Percentiles rank a stretch among this genome's conserved stretches.
Conservation (phyloP, 495 filamentous ascomycete genomes). For the Talaromyces thailandensis region DNA sequence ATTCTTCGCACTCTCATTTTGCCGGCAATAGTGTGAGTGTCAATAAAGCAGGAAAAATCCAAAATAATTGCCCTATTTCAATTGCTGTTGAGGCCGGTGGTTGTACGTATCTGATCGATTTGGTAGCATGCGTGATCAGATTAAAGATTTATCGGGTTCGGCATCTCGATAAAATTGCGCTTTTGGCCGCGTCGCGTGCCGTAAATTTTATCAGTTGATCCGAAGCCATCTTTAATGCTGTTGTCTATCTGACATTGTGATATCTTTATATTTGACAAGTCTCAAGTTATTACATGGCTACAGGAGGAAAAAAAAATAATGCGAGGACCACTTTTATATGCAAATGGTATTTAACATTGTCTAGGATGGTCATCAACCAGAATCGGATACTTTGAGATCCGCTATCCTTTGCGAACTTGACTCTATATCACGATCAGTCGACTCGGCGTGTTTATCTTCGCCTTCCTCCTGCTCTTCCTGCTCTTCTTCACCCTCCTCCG, state of each 20-base stretch:
- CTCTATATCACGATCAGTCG: slow-evolving; percentile 23
- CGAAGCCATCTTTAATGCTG: too few relatives aligned
- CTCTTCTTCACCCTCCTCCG: slow-evolving; percentile 12
- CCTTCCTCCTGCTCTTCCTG: slow-evolving; percentile 15
- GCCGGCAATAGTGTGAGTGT: neutral
- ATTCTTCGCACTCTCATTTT: neutral
- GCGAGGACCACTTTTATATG: neutral
- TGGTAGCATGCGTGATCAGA: neutral
- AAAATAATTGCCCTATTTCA: neutral
- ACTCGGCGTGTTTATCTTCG: slow-evolving; percentile 7
- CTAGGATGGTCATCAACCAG: neutral
- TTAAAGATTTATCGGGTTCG: slow-evolving; percentile 8
- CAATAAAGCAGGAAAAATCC: neutral
- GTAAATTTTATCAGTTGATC: slow-evolving; percentile 12
- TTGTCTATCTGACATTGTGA: too few relatives aligned
- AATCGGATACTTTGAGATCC: slow-evolving; percentile 26
- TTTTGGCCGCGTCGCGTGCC: slow-evolving; percentile 31
- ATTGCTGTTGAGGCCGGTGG: neutral
- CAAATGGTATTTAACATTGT: neutral
- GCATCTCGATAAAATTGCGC: slow-evolving; percentile 18
- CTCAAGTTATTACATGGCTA: too few relatives aligned
- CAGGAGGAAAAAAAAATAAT: neutral
- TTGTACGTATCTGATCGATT: neutral
- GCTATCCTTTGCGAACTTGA: slow-evolving; percentile 19
- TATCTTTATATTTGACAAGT: too few relatives aligned